Evolutionary conservation across 768 basidiomycete species (phyloP).

Genomic region (Leccinum sublutescens): DNA sequence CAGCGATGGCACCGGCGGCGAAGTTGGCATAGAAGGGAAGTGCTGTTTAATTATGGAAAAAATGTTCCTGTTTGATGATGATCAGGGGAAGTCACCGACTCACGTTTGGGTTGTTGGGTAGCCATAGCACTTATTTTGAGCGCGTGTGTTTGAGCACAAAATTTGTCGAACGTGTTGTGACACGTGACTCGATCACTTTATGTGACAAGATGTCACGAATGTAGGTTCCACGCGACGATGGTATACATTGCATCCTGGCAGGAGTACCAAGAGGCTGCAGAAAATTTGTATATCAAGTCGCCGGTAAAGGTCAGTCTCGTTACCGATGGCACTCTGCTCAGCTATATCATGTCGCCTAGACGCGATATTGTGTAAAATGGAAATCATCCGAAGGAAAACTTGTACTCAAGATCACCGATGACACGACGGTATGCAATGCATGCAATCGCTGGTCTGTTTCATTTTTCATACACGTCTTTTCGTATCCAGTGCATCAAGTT

Average conservation of each 20-base stretch:
- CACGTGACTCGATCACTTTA: constrained; percentile 12
- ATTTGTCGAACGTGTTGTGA: constrained; percentile 1
- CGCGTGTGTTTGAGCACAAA: not conserved
- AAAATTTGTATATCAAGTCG: constrained; percentile 76
- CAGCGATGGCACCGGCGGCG: constrained; percentile 93
- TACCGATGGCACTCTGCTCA: not conserved
- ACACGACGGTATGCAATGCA: constrained; percentile 67
- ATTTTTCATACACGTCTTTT: not conserved
- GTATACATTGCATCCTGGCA: constrained; percentile 91
- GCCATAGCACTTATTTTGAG: constrained; percentile 16
- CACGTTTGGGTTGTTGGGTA: constrained; percentile 35
- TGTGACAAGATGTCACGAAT: constrained; percentile 20
- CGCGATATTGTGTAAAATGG: constrained; percentile 93
- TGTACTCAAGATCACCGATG: constrained; percentile 91
- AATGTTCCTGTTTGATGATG: constrained; percentile 2
- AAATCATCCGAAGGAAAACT: constrained; percentile 79
- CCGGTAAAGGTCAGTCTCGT: constrained; percentile 62
- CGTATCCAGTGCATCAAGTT: constrained; percentile 84
- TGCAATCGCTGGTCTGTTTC: not conserved
- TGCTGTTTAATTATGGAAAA: constrained; percentile 42
- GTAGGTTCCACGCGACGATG: constrained; percentile 54
- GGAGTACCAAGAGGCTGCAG: constrained; percentile 87
- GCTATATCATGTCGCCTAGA: constrained; percentile 42
- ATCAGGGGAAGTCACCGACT: constrained; percentile 1
- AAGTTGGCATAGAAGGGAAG: constrained; percentile 89